Evolutionary conservation across 2,329 filamentous ascomycete species (phyloP).

Genomic region (Aspergillus ibericus): DNA sequence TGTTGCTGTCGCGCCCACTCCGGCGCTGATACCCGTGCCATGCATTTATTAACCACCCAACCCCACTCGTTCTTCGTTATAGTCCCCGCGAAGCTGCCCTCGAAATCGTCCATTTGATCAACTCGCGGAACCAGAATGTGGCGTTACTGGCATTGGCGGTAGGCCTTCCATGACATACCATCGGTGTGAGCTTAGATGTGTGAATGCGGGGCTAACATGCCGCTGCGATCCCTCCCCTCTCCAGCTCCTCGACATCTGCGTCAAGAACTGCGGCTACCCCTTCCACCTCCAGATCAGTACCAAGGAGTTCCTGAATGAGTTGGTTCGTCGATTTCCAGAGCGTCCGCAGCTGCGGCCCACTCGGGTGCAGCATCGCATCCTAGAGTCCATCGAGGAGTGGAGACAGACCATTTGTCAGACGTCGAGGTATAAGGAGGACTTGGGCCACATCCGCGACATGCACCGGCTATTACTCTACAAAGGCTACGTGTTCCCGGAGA

Average conservation of each 20-base stretch:
- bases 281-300: constrained; percentile 98
- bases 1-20: constrained; percentile 1
- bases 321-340: constrained; percentile 93
- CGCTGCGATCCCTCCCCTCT: background rate
- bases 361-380: constrained; percentile 85
- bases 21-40: background rate
- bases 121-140: constrained; percentile 95
- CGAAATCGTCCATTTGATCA: constrained; percentile 90
- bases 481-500: constrained; percentile 91
- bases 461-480: constrained; percentile 94
- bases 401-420: constrained; percentile 97
- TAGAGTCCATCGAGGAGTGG: constrained; percentile 98
- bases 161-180: constrained; percentile 30
- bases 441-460: constrained; percentile 97
- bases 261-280: constrained; percentile 99
- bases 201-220: constrained; percentile 18
- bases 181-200: constrained; percentile 15
- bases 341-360: constrained; percentile 82
- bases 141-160: constrained; percentile 79
- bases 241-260: constrained; percentile 90
- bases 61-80: background rate
- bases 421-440: constrained; percentile 92
- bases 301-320: constrained; percentile 98
- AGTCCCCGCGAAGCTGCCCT: constrained; percentile 89
- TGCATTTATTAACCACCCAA: background rate